These are phyloP conservation scores for Termitomyces eurrhizus DNA, from an alignment of 768 basidiomycete species.

Conservation along the genomic window DNA sequence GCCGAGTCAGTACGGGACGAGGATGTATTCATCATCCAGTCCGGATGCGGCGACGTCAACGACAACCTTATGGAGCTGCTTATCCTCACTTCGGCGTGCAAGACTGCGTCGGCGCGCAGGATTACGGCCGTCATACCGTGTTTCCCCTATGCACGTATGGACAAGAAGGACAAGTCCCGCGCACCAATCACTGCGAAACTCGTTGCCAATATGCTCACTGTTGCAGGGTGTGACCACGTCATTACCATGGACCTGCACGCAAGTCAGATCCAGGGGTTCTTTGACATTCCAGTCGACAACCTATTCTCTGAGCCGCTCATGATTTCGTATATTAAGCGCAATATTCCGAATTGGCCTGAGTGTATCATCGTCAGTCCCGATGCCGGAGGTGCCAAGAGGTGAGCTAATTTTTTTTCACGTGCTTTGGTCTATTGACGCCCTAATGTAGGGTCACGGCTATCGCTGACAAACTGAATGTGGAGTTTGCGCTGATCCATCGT, in stretches of 20 bases:
- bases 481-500: conserved; percentile 94
- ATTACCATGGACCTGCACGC: conserved; percentile 99
- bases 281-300: conserved; percentile 98
- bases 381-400: conserved; percentile 99
- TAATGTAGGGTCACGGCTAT: conserved; percentile 74
- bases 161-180: conserved; percentile 96
- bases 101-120: conserved; percentile 89
- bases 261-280: conserved; percentile 98
- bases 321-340: conserved; percentile 86
- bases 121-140: conserved; percentile 98
- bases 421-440: conserved; percentile 6
- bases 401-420: conserved; percentile 26
- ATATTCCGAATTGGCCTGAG: conserved; percentile 83
- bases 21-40: conserved; percentile 98
- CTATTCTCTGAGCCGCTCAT: conserved; percentile 95
- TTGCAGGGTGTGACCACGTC: conserved; percentile 97
- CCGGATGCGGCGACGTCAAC: conserved; percentile 85
- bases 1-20: conserved; percentile 94
- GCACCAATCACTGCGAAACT: conserved; percentile 98
- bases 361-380: conserved; percentile 94
- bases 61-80: conserved; percentile 98
- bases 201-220: conserved; percentile 95
- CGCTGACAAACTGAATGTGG: conserved; percentile 91
- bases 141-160: conserved; percentile 95
- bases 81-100: conserved; percentile 97